Evolutionary conservation across 495 filamentous ascomycete genomes (phyloP), one percentile per base, ranked within the genome.

Genomic region (Astrothelium macrocarpum): DNA sequence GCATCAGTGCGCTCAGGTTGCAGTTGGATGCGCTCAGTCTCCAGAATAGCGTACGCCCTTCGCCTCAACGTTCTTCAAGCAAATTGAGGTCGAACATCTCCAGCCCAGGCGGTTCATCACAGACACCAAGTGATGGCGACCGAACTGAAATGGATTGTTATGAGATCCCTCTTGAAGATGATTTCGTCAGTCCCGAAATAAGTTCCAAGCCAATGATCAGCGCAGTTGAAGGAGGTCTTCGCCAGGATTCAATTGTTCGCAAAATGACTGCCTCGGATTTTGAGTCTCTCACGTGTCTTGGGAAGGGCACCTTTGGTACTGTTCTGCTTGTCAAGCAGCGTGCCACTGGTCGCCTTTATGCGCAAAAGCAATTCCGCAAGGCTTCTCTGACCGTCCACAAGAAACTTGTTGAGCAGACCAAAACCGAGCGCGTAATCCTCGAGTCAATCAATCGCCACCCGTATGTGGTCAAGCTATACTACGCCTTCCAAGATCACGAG

Each of bases 291-390:
- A 87, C 89, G n/a, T 97, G 93, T 72, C 85, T 98, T 39, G 94
- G 94, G 31, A 98, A 97, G 71, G 94, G 94, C 65, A 89, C 92
- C 2, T 98, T 90, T 72, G 94, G 94, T 23, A 96, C 91, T 1
- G 94, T 98, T 16, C 72, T 96, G 53, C 81, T 98, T 12, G 94
- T 98, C 65, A 93, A 90, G 71, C 91, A 98, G 72, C 83, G 80
- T 42, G 72, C 84, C 23, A 97, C 92, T 0, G 92, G 92, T 20
- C 88, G 90, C 49, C 84, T 98, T 2, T 98, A 89, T 71, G 95
- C 94, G 1, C 94, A 98, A 79, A 98, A 98, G 78, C 95, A 97
- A 78, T 92, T 98, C 77, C 90, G 91, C 71, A 98, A 98, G 73
- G 94, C 94, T 0, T 93, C 90, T 0, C 76, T 97, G 46, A 87